phyloP scores from a whole-genome alignment of 768 basidiomycete species.

The Candolleomyces efflorescens region DNA sequence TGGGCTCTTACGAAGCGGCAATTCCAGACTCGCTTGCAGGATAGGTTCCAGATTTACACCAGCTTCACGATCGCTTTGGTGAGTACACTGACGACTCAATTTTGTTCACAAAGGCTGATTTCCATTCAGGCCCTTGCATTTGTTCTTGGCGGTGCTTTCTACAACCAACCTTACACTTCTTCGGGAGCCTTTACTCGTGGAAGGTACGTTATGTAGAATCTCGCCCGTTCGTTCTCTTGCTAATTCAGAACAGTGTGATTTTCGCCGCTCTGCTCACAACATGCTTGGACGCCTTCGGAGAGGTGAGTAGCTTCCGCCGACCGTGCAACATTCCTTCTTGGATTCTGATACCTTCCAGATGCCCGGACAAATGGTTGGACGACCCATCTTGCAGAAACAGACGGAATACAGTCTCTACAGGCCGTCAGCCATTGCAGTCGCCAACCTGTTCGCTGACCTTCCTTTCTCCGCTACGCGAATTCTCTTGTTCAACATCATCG shows the following conservation, averaged over 20 bases:
- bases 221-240: not conserved
- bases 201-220: constrained; percentile 29
- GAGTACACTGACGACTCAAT: constrained; percentile 18
- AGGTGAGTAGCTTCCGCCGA: constrained; percentile 16
- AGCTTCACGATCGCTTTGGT: constrained; percentile 61
- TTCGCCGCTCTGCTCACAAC: constrained; percentile 67
- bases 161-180: constrained; percentile 67
- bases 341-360: constrained; percentile 26
- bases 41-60: constrained; percentile 72
- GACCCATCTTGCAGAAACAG: constrained; percentile 67
- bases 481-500: constrained; percentile 56
- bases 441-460: constrained; percentile 64
- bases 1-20: constrained; percentile 65
- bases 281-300: constrained; percentile 69
- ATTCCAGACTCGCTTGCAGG: constrained; percentile 70
- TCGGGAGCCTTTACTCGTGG: constrained; percentile 87
- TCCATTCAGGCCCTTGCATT: constrained; percentile 45
- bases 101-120: no score
- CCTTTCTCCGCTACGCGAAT: constrained; percentile 62
- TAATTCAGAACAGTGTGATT: constrained; percentile 42
- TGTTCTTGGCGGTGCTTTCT: constrained; percentile 71
- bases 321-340: not conserved
- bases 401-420: constrained; percentile 63
- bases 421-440: constrained; percentile 58
- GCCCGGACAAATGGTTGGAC: constrained; percentile 75